Base-by-base conservation (phyloP, 345 rosid species). In the Capsella bursapastoris region DNA sequence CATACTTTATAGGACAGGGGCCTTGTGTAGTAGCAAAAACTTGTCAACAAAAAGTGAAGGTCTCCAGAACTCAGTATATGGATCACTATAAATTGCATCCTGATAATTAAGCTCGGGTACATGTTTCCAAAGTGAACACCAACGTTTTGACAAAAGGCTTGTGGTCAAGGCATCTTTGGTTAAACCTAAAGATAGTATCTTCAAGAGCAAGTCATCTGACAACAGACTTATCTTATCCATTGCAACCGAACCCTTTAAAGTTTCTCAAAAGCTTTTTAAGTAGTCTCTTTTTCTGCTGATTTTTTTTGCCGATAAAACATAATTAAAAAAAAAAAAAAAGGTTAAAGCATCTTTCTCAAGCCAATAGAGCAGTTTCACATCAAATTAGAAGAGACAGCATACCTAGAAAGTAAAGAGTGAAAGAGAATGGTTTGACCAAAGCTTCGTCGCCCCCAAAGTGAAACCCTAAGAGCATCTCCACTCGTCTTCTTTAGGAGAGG, bases 131-230 rank as follows among this genome's bases (percentile, higher is more conserved):
- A 60, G 51, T 27, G 27, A 13, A 48, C 41, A 3, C 68, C 68
- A 60, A 5, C 68, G 68, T 50, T 29, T 61, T 5, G 75, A 71
- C 75, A 71, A 61, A 61, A 71, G 52, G 51, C 60, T 35, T 27
- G 77, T 41, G 27, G 62, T 14, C 44, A 72, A 62, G 1, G 28
- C 77, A 53, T 5, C 47, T 51, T 51, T 27, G 1, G 75, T n/a
- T 61, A 6, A 16, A 61, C 3, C 2, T 1, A 64, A 29, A 4
- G 52, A 71, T 32, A 72, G 27, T 29, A 72, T 63, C 45, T 63
- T 63, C 15, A 53, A 28, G 37, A 41, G 13, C 43, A 71, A 61
- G 11, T 71, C 52, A 71, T 71, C 68, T 38, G 75, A 0, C 68
- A 71, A 49, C n/a, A 8, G 3, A 61, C 43, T 70, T 2, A 50